Evolutionary conservation across 108 stramenopile species (phyloP).

Genomic region (Pseudonitzschia delicatissima): DNA sequence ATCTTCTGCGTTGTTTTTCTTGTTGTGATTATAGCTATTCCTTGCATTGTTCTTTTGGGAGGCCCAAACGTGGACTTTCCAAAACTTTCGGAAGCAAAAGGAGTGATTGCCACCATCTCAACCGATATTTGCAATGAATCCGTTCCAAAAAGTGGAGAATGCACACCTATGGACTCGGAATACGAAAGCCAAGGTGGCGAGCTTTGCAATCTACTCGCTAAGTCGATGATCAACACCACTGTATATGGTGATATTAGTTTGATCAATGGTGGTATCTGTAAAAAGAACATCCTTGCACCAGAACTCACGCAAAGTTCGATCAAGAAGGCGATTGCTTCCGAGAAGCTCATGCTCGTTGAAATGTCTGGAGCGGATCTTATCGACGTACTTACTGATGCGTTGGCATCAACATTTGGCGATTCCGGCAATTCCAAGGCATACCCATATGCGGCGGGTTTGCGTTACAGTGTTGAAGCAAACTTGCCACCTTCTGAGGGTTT

Average conservation of each 20-base stretch:
- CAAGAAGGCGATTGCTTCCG: slow-evolving; percentile 21
- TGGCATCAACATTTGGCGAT: slow-evolving; percentile 20
- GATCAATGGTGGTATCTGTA: slow-evolving; percentile 42
- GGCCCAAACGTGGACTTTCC: not conserved
- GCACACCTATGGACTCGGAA: not conserved
- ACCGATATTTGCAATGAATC: slow-evolving; percentile 19
- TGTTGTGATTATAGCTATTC: not conserved
- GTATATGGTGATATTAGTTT: slow-evolving; percentile 44
- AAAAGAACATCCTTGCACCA: slow-evolving; percentile 24
- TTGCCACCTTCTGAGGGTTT: slow-evolving; percentile 10
- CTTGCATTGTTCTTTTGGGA: not conserved
- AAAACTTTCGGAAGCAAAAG: not conserved
- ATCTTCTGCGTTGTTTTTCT: not conserved
- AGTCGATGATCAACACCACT: slow-evolving; percentile 36
- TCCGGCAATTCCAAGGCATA: slow-evolving; percentile 20
- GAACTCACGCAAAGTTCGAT: slow-evolving; percentile 31
- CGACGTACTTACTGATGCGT: slow-evolving; percentile 40
- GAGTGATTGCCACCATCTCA: slow-evolving; percentile 9
- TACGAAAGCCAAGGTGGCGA: slow-evolving; percentile 25
- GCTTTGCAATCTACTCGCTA: slow-evolving; percentile 44
- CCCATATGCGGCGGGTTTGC: slow-evolving; percentile 57
- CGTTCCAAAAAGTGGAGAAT: slow-evolving; percentile 4
- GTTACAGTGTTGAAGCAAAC: slow-evolving; percentile 43
- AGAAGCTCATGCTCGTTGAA: slow-evolving; percentile 33
- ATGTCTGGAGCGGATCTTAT: slow-evolving; percentile 40